These are phyloP conservation scores for Uronychia setigera DNA, from an alignment of 73 alveolate genomes.

Conservation along the genomic window DNA sequence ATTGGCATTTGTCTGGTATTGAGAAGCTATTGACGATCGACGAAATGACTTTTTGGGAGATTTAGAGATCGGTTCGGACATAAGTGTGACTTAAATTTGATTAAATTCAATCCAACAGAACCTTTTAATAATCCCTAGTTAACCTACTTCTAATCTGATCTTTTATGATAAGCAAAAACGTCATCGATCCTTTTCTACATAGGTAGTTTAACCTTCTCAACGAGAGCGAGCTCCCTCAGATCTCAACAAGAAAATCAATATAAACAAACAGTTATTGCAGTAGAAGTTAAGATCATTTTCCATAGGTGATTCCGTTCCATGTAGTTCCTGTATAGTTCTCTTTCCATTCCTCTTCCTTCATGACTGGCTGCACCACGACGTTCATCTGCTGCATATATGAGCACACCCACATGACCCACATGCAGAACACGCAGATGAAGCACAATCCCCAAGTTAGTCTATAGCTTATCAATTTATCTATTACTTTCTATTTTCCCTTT, in stretches of 20 bases:
- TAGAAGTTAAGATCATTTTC: no score
- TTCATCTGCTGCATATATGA: conserved; percentile 91
- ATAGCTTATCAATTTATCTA: background rate
- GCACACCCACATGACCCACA: conserved; percentile 95
- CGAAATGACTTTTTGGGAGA: background rate
- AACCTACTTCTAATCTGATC: background rate
- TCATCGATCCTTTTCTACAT: background rate
- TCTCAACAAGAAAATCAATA: background rate
- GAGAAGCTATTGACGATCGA: background rate
- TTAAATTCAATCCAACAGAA: no score
- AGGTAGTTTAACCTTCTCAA: background rate
- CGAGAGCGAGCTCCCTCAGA: no score
- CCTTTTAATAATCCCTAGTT: no score
- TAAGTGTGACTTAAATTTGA: background rate
- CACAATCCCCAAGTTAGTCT: conserved; percentile 74
- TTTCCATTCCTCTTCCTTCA: conserved; percentile 22
- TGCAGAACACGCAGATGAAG: conserved; percentile 82
- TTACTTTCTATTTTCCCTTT: conserved; percentile 54
- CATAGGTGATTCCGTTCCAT: background rate
- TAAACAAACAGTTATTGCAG: background rate
- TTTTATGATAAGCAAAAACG: background rate
- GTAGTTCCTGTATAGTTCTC: background rate
- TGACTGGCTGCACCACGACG: conserved; percentile 81
- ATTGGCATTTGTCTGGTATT: no score
- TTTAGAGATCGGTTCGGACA: background rate